Conservation (phyloP, 176 grass and related monocot genomes). For the Aegilops speltoides region DNA sequence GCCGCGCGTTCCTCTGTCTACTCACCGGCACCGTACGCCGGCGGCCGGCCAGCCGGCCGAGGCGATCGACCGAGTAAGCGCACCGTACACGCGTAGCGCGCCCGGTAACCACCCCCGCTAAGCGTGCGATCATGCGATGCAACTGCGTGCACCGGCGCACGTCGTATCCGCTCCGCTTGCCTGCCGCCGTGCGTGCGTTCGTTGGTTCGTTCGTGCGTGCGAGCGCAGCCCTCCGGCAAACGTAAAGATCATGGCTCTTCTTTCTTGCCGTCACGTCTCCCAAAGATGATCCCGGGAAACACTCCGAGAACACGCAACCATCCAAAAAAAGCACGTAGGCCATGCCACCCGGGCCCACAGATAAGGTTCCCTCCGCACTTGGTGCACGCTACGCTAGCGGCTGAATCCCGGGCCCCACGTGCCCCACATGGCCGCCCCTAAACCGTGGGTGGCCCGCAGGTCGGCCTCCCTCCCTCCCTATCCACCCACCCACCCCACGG, state of each 20-base stretch:
- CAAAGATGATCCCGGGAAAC: background rate
- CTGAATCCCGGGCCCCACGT: constrained; percentile 33
- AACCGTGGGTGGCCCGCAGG: constrained; percentile 35
- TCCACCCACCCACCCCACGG: background rate
- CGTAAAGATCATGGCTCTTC: constrained; percentile 1
- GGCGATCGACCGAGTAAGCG: background rate
- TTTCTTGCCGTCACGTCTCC: background rate
- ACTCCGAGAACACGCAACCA: background rate
- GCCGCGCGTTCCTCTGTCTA: too few species aligned
- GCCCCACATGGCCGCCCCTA: constrained; percentile 40
- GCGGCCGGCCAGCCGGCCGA: too few species aligned
- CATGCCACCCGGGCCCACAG: background rate
- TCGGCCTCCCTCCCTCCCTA: constrained; percentile 11
- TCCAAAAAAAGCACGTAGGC: background rate
- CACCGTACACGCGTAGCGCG: background rate
- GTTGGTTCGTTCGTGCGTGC: too few species aligned
- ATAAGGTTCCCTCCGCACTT: constrained; percentile 23
- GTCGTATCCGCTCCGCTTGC: too few species aligned
- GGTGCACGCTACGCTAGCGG: background rate
- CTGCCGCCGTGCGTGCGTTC: background rate
- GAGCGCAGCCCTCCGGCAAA: background rate
- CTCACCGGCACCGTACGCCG: too few species aligned
- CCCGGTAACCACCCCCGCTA: background rate
- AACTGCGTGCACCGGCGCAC: too few species aligned
- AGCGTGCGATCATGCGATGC: too few species aligned